These are phyloP conservation scores for Globisporangium nodosum DNA, from an alignment of 352 stramenopile genomes.

Conservation along the genomic window DNA sequence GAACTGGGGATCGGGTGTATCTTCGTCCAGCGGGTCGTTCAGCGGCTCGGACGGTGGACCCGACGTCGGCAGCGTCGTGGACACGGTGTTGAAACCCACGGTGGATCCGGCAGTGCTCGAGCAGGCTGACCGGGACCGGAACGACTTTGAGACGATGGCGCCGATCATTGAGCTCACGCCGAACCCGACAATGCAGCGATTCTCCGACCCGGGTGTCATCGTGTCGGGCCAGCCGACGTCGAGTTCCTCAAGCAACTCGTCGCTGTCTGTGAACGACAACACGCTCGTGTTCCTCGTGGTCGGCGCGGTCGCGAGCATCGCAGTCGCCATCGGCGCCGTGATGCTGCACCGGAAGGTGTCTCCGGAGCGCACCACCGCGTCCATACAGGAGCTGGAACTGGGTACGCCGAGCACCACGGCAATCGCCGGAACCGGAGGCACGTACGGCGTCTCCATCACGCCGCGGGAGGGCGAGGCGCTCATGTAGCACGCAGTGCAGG, in stretches of 20 bases:
- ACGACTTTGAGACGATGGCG: slow-evolving; percentile 15
- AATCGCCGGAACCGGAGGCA: neutral
- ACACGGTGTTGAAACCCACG: neutral
- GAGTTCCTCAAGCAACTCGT: slow-evolving; percentile 1
- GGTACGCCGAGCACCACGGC: slow-evolving; percentile 22
- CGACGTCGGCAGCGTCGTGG: neutral
- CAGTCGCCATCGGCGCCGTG: slow-evolving; percentile 11
- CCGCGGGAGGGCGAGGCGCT: slow-evolving; percentile 4
- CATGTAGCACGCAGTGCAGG: neutral
- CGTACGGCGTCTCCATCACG: slow-evolving; percentile 6
- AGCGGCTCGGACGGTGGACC: neutral
- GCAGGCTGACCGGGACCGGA: slow-evolving; percentile 2
- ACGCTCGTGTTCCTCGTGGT: slow-evolving; percentile 17
- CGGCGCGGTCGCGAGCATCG: slow-evolving; percentile 3
- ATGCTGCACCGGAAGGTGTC: slow-evolving; percentile 8
- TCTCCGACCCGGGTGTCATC: neutral
- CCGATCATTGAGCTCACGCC: slow-evolving; percentile 11
- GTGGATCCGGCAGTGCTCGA: slow-evolving; percentile 2
- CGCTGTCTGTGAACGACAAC: slow-evolving; percentile 7
- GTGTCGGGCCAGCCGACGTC: slow-evolving; percentile 6
- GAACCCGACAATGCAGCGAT: slow-evolving; percentile 1
- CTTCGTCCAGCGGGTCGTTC: neutral
- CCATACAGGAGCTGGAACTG: slow-evolving; percentile 14
- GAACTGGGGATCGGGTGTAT: neutral
- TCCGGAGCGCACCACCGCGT: slow-evolving; percentile 5